Conservation (phyloP, 352 stramenopile genomes). For the Globisporangium nodosum region DNA sequence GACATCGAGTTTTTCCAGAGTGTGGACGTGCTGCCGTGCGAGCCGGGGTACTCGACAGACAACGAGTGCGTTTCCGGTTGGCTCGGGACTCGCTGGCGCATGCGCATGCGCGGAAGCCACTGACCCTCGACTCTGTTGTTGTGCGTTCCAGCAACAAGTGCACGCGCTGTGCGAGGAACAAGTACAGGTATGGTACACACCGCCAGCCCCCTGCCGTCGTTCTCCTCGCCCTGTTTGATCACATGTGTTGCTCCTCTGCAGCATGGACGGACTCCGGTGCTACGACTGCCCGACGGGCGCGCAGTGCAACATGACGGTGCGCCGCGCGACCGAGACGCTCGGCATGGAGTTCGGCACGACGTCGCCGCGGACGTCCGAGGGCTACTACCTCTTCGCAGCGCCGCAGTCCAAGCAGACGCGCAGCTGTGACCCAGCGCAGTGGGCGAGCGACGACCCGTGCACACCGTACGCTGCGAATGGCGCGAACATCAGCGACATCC, state of each 20-base stretch:
- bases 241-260: slow-evolving; percentile 6
- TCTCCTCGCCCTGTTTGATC: not conserved
- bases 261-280: slow-evolving; percentile 49
- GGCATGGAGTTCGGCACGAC: slow-evolving; percentile 36
- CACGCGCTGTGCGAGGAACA: slow-evolving; percentile 37
- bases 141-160: slow-evolving; percentile 31
- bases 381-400: slow-evolving; percentile 50
- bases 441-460: slow-evolving; percentile 47
- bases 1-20: slow-evolving; percentile 23
- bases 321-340: slow-evolving; percentile 44
- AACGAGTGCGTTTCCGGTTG: slow-evolving; percentile 17
- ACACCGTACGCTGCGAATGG: slow-evolving; percentile 19
- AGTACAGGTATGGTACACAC: slow-evolving; percentile 31
- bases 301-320: slow-evolving; percentile 42
- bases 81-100: not conserved
- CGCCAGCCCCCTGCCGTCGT: not conserved
- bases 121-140: not conserved
- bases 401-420: slow-evolving; percentile 33
- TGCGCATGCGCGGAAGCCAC: not conserved
- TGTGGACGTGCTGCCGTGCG: slow-evolving; percentile 33
- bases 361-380: slow-evolving; percentile 46
- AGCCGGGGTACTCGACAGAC: slow-evolving; percentile 37
- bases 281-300: slow-evolving; percentile 48
- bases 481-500: slow-evolving; percentile 24
- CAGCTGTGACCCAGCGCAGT: slow-evolving; percentile 28